phyloP scores from a whole-genome alignment of 1,284 basidiomycete genomes.

The Salmacisia buchloeana region DNA sequence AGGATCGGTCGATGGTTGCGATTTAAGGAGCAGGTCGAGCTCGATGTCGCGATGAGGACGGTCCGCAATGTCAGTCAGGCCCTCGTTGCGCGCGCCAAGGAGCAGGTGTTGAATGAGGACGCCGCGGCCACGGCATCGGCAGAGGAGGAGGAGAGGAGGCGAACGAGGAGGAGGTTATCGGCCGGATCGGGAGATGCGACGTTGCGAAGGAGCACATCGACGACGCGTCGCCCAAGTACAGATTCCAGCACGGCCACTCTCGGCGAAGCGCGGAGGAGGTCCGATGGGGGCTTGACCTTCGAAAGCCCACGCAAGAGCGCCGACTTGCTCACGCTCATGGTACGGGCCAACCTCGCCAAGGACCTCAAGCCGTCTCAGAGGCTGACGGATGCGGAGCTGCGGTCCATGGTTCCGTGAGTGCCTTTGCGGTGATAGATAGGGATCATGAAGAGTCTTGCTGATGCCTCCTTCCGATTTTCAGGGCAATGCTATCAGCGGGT shows the following conservation, averaged over 20 bases:
- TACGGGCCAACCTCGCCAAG: slow-evolving; percentile 25
- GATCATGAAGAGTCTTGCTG: neutral
- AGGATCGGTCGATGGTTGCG: neutral
- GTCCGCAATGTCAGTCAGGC: neutral
- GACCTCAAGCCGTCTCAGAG: slow-evolving; percentile 53
- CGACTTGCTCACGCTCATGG: slow-evolving; percentile 5
- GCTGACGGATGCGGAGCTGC: slow-evolving; percentile 63
- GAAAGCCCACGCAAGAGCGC: neutral
- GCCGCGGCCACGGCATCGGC: neutral
- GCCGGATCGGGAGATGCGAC: neutral
- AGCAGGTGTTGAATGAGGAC: neutral
- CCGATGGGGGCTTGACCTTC: neutral
- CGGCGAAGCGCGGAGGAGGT: neutral
- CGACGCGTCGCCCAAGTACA: no score
- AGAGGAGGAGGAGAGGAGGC: neutral
- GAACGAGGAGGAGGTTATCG: neutral
- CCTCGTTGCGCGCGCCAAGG: slow-evolving; percentile 3
- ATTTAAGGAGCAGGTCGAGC: slow-evolving; percentile 10
- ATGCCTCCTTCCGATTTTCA: neutral
- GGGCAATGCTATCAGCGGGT: slow-evolving; percentile 70
- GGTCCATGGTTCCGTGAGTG: slow-evolving; percentile 60
- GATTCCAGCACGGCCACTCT: no score
- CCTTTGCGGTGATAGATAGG: neutral
- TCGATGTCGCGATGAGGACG: neutral
- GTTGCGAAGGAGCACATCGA: neutral